phyloP scores from a whole-genome alignment of 495 filamentous ascomycete genomes.

The Aspergillus campestris region DNA sequence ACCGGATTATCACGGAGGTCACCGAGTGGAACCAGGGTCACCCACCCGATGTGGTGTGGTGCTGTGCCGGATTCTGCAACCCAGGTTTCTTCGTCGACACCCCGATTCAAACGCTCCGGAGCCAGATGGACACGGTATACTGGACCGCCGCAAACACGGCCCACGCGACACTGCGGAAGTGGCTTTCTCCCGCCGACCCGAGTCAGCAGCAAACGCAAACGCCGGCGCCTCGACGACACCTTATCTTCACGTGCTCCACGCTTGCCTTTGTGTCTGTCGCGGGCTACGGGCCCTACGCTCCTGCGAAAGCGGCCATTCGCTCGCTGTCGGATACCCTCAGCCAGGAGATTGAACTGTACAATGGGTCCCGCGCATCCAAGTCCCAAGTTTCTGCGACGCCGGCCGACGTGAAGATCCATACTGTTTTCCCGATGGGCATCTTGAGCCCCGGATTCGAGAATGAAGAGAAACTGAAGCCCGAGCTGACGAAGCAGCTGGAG shows the following conservation, averaged over 20 bases:
- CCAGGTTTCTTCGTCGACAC: conserved; percentile 76
- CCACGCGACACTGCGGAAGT: conserved; percentile 48
- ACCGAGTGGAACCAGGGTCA: conserved; percentile 72
- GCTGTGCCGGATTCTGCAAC: conserved; percentile 68
- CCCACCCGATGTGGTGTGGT: conserved; percentile 84
- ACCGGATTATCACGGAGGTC: conserved; percentile 59
- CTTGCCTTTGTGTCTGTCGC: conserved; percentile 66
- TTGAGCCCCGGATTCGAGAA: conserved; percentile 62
- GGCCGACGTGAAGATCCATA: conserved; percentile 66
- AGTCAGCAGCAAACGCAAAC: conserved; percentile 16
- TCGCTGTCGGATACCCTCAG: conserved; percentile 72
- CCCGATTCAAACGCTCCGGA: conserved; percentile 50
- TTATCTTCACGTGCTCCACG: conserved; percentile 80
- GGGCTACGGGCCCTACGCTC: conserved; percentile 82
- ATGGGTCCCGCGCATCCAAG: conserved; percentile 48
- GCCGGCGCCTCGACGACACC: conserved; percentile 50
- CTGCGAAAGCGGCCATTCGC: conserved; percentile 78
- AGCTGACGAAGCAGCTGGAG: conserved; percentile 72
- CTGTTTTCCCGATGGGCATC: conserved; percentile 81
- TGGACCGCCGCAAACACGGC: conserved; percentile 84
- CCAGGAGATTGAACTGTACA: conserved; percentile 80
- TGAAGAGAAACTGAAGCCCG: conserved; percentile 77
- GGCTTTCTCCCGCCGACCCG: conserved; percentile 35
- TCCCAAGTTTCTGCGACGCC: conserved; percentile 30
- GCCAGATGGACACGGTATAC: conserved; percentile 89